A percentile compares a stretch with the other conserved stretches of the same genome.
Conservation (phyloP, 805 yeast genomes). For the Lipomyces orientalis region DNA sequence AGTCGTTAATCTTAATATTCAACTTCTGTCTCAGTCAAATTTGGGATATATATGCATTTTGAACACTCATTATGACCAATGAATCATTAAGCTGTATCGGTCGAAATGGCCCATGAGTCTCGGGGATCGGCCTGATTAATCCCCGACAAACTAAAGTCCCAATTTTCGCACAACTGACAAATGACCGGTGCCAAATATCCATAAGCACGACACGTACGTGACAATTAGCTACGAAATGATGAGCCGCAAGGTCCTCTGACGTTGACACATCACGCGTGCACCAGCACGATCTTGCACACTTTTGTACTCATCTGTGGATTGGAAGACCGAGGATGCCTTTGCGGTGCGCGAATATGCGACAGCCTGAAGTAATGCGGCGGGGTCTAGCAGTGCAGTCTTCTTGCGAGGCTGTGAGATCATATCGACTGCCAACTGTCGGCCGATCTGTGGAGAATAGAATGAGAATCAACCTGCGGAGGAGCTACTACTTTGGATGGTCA, state of each 20-base stretch:
- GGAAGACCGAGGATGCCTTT: neutral
- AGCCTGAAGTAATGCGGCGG: neutral
- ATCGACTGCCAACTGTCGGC: neutral
- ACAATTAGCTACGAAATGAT: neutral
- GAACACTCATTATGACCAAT: too few relatives aligned
- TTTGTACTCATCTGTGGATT: neutral
- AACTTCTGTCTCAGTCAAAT: too few relatives aligned
- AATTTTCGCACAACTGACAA: neutral
- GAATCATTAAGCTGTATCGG: too few relatives aligned
- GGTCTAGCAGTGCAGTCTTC: neutral
- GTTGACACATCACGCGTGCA: neutral
- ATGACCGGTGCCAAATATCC: neutral
- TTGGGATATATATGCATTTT: too few relatives aligned
- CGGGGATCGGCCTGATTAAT: neutral
- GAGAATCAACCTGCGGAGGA: neutral
- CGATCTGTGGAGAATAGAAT: neutral
- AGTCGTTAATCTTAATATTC: too few relatives aligned
- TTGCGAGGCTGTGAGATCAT: neutral
- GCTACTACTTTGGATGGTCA: neutral
- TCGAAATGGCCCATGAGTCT: too few relatives aligned
- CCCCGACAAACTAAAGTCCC: neutral
- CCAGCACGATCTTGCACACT: neutral
- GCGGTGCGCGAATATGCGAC: neutral
- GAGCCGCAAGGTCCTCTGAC: neutral
- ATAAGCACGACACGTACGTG: neutral